These are phyloP conservation scores for Didymella glomerata DNA, from an alignment of 2,329 filamentous ascomycete species.

Conservation along the genomic window DNA sequence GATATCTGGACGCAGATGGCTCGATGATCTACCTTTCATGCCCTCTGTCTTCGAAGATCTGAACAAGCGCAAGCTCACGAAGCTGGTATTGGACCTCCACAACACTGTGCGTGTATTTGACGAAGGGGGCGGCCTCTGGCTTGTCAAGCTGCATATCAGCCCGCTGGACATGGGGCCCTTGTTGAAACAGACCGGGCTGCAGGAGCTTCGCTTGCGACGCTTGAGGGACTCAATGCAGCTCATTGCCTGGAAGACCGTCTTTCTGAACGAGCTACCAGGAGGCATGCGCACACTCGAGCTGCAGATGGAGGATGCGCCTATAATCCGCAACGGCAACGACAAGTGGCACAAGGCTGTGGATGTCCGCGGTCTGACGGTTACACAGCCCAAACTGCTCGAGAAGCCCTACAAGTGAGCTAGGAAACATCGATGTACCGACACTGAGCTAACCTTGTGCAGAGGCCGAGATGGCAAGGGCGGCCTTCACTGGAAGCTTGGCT, in stretches of 20 bases:
- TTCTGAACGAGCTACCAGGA: slow-evolving; percentile 29
- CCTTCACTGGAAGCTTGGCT: slow-evolving; percentile 39
- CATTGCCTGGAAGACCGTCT: slow-evolving; percentile 45
- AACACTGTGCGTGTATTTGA: slow-evolving; percentile 31
- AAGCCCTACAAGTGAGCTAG: slow-evolving; percentile 37
- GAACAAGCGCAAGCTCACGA: slow-evolving; percentile 30
- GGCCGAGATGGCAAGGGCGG: slow-evolving; percentile 42
- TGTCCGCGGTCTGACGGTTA: slow-evolving; percentile 33
- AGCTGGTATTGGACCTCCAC: slow-evolving; percentile 42
- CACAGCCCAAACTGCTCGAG: slow-evolving; percentile 24
- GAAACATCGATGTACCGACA: neutral
- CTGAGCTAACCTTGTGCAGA: slow-evolving; percentile 23
- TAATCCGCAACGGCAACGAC: slow-evolving; percentile 32
- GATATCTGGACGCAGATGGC: slow-evolving; percentile 33
- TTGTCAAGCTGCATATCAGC: slow-evolving; percentile 35
- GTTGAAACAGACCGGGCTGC: slow-evolving; percentile 32
- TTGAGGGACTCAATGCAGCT: slow-evolving; percentile 41
- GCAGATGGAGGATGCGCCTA: slow-evolving; percentile 37
- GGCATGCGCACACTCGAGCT: slow-evolving; percentile 40
- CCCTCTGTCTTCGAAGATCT: slow-evolving; percentile 33
- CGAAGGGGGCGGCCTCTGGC: slow-evolving; percentile 17
- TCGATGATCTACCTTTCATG: slow-evolving; percentile 39
- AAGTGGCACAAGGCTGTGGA: slow-evolving; percentile 36
- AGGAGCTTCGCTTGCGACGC: slow-evolving; percentile 41
- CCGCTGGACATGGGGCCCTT: slow-evolving; percentile 38